Evolutionary conservation across 441 rosid species (phyloP), one percentile per base, ranked within the genome.

Genomic region (Arabidopsis hybrid): DNA sequence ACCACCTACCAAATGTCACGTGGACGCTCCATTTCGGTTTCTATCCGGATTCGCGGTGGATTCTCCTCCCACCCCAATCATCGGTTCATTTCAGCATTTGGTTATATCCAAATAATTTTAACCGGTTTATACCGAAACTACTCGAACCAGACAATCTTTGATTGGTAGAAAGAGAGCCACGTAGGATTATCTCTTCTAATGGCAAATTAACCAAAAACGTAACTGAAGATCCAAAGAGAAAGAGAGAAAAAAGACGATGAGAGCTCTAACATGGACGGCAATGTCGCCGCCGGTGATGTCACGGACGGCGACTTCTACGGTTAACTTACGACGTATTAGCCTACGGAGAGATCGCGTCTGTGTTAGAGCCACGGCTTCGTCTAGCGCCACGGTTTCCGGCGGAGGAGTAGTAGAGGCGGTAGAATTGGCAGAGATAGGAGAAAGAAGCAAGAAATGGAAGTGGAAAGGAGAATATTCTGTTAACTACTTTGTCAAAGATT

Each of bases 401-500:
- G 82, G 75, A 68, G 75, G 63, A 73, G 63, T 58, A 50, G 78
- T 38, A 18, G 79, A 75, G 10, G 84, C 53, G 12, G 76, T 87
- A 69, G 82, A 80, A 53, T 68, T 80, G 59, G 60, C 16, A 3
- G 92, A 86, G 78, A 85, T 91, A 5, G 84, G 72, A 53, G 87
- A 84, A 13, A 84, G 58, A 51, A 79, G 82, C 69, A 85, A 73
- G 45, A 82, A 55, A 26, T 93, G 98, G 98, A 68, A 65, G 21
- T 91, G 98, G 98, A 88, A 85, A 79, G 95, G 83, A 17, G 86
- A 79, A 32, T 88, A 83, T 81, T 81, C 91, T 34, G 82, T 91
- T 29, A 93, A 90, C 57, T 93, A 88, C 87, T 88, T 90, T 17
- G 75, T 80, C 4, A 62, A 69, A 8, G 76, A 56, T 60, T 73